These are phyloP conservation scores for Wickerhamiella lipophila DNA, from an alignment of 805 yeast genomes.

Conservation along the genomic window DNA sequence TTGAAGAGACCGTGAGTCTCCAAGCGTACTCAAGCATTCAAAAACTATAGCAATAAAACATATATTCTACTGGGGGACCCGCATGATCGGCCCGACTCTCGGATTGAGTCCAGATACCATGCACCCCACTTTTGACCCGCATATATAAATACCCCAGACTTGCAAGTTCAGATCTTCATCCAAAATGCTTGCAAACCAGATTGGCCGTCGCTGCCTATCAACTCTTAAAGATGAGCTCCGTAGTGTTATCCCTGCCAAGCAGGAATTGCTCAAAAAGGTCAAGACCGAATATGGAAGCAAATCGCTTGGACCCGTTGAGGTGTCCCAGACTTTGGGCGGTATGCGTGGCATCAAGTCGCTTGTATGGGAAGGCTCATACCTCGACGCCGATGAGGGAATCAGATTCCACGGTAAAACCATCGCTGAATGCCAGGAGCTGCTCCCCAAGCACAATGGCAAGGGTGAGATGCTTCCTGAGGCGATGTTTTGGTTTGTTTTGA, in stretches of 20 bases:
- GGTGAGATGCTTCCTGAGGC: constrained; percentile 50
- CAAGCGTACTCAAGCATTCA: neutral
- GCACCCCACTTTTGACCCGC: constrained; percentile 6
- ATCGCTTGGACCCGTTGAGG: constrained; percentile 36
- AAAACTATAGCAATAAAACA: neutral
- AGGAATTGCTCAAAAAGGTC: constrained; percentile 32
- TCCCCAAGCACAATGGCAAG: constrained; percentile 46
- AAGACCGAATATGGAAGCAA: constrained; percentile 30
- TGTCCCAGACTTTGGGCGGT: constrained; percentile 46
- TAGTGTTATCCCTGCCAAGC: constrained; percentile 35
- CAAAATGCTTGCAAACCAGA: neutral
- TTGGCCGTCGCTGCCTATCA: constrained; percentile 12
- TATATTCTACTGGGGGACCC: neutral
- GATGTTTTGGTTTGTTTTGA: constrained; percentile 64
- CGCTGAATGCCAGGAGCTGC: constrained; percentile 50
- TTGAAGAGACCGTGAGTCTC: too few species aligned
- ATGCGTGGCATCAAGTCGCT: constrained; percentile 68
- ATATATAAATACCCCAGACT: constrained; percentile 3
- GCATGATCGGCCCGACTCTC: neutral
- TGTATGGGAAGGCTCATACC: constrained; percentile 69
- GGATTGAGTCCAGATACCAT: neutral
- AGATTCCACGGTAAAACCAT: constrained; percentile 69
- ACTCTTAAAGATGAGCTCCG: constrained; percentile 28
- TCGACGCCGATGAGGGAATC: constrained; percentile 66
- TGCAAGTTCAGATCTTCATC: too few species aligned